Conservation (phyloP, 805 yeast species). For the Maudiozyma barnettii region DNA sequence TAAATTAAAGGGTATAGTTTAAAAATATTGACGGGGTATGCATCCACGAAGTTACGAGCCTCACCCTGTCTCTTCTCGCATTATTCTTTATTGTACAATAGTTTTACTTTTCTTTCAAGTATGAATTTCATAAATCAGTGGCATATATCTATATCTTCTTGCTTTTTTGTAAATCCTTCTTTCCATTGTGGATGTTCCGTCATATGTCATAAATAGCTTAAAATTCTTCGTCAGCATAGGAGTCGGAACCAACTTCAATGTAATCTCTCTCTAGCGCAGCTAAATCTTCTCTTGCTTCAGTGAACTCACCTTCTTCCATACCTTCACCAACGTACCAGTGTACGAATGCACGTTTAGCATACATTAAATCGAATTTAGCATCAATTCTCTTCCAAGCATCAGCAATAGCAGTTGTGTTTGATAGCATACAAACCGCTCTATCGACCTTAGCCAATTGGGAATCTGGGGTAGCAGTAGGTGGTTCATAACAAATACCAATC, state of each 20-base stretch:
- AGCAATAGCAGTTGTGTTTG: conserved; percentile 96
- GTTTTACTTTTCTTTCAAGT: not conserved
- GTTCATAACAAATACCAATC: conserved; percentile 97
- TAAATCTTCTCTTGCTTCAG: conserved; percentile 97
- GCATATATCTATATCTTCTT: not conserved
- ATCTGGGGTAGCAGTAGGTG: conserved; percentile 84
- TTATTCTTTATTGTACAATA: too few relatives aligned
- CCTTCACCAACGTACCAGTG: conserved; percentile 99
- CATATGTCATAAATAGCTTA: not conserved
- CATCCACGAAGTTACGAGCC: too few relatives aligned
- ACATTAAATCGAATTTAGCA: conserved; percentile 94
- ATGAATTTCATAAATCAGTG: not conserved
- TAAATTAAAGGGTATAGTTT: too few relatives aligned
- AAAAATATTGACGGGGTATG: too few relatives aligned
- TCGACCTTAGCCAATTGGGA: conserved; percentile 87
- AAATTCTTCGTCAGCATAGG: conserved; percentile 63
- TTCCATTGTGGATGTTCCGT: not conserved
- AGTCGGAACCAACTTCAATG: conserved; percentile 90
- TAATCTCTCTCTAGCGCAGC: conserved; percentile 97
- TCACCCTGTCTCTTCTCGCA: too few relatives aligned
- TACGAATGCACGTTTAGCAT: conserved; percentile 96
- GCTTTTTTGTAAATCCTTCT: too few relatives aligned
- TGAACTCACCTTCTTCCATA: conserved; percentile 99
- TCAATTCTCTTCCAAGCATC: conserved; percentile 99
- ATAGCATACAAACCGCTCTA: conserved; percentile 96